These are phyloP conservation scores for Lathyrus sativus DNA, from an alignment of 306 rosid species.

Conservation along the genomic window DNA sequence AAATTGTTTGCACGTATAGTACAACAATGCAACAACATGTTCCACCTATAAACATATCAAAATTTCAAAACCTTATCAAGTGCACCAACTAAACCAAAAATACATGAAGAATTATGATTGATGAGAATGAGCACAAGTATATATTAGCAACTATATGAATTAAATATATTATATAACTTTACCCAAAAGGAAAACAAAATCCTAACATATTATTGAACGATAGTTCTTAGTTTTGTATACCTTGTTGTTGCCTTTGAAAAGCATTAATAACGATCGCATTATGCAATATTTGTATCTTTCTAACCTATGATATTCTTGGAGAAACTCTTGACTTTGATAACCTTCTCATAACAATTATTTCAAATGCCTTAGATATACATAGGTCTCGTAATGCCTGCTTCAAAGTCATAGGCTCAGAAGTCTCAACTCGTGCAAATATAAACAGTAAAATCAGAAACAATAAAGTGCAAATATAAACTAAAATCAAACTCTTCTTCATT, in stretches of 20 bases:
- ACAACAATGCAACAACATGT: not conserved
- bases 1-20: not conserved
- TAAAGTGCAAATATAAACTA: not conserved
- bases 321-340: constrained; percentile 77
- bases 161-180: constrained; percentile 4
- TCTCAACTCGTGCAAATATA: constrained; percentile 52
- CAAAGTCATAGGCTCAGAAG: constrained; percentile 73
- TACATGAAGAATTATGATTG: constrained; percentile 27
- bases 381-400: constrained; percentile 93
- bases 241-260: constrained; percentile 89
- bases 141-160: constrained; percentile 4
- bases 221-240: constrained; percentile 46
- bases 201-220: constrained; percentile 9
- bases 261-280: constrained; percentile 75
- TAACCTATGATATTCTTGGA: constrained; percentile 82
- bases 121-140: constrained; percentile 26
- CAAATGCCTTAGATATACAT: constrained; percentile 90
- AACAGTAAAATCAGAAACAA: constrained; percentile 11
- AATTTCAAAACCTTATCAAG: not conserved
- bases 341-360: constrained; percentile 91
- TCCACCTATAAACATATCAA: constrained; percentile 12
- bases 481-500: not conserved
- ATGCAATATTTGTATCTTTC: constrained; percentile 89
- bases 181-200: constrained; percentile 25
- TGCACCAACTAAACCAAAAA: constrained; percentile 21